Evolutionary conservation across 768 basidiomycete species (phyloP).

Genomic region (Mycena amicta): DNA sequence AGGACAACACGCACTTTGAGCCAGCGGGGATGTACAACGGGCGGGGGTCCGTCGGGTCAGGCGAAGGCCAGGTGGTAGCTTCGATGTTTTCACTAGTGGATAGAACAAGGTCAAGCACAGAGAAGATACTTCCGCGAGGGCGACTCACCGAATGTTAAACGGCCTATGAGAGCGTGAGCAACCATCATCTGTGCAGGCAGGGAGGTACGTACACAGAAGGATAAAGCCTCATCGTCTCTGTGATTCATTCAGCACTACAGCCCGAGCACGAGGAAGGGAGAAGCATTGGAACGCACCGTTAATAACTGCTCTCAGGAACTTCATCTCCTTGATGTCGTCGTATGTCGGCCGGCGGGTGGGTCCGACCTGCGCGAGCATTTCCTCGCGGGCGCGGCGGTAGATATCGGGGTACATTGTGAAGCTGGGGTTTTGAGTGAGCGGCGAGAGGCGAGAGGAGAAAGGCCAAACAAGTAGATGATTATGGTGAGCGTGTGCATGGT

Average conservation of each 20-base stretch:
- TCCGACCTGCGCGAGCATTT: conserved; percentile 52
- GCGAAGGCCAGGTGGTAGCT: conserved; percentile 34
- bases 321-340: conserved; percentile 60
- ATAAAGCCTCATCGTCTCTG: conserved; percentile 58
- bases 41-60: conserved; percentile 27
- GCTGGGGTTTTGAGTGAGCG: not conserved
- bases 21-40: conserved; percentile 40
- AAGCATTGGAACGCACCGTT: conserved; percentile 56
- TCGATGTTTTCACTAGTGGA: conserved; percentile 33
- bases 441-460: not conserved
- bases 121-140: not conserved
- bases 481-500: conserved; percentile 38
- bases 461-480: conserved; percentile 36
- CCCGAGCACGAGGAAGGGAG: not conserved
- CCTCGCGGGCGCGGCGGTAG: conserved; percentile 48
- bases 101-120: too few relatives aligned
- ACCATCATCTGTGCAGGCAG: too few relatives aligned
- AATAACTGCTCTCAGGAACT: conserved; percentile 60
- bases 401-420: conserved; percentile 45
- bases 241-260: not conserved
- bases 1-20: conserved; percentile 27
- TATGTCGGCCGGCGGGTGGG: conserved; percentile 48
- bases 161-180: conserved; percentile 29
- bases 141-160: conserved; percentile 34
- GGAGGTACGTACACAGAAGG: conserved; percentile 46